Evolutionary conservation across 2,329 filamentous ascomycete genomes (phyloP).

Genomic region (Aphanoascus verrucosus): DNA sequence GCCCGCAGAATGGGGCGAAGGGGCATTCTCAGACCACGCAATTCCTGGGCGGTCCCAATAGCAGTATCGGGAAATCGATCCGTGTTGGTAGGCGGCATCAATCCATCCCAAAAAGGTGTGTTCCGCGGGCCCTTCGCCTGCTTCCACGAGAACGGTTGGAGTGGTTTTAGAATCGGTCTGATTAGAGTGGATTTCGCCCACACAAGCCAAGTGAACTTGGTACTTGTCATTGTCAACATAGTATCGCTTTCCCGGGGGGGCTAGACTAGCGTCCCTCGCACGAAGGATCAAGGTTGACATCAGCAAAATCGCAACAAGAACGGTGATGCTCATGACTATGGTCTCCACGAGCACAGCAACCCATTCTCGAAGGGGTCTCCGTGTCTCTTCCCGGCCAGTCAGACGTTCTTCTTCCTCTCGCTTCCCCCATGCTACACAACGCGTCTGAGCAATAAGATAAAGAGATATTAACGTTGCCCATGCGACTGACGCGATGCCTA

Average conservation of each 20-base stretch:
- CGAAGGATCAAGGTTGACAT: conserved; percentile 71
- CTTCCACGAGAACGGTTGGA: conserved; percentile 81
- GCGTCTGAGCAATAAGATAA: conserved; percentile 70
- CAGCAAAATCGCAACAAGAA: conserved; percentile 59
- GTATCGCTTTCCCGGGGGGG: conserved; percentile 62
- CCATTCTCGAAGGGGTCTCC: conserved; percentile 77
- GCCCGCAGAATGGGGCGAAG: conserved; percentile 82
- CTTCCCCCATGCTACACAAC: conserved; percentile 84
- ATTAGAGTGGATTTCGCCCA: conserved; percentile 48
- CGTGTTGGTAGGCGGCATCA: conserved; percentile 62
- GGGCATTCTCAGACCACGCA: conserved; percentile 81
- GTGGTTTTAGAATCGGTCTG: conserved; percentile 41
- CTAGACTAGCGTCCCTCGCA: conserved; percentile 63
- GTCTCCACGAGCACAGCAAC: conserved; percentile 65
- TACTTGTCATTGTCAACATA: conserved; percentile 79
- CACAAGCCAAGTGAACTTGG: conserved; percentile 72
- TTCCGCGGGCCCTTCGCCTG: conserved; percentile 68
- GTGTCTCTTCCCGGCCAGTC: conserved; percentile 77
- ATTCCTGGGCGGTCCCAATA: conserved; percentile 89
- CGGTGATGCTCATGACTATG: conserved; percentile 57
- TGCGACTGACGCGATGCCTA: conserved; percentile 72
- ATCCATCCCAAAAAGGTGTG: conserved; percentile 70
- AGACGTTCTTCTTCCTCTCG: conserved; percentile 83
- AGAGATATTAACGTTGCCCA: conserved; percentile 72
- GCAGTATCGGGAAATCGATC: conserved; percentile 79